phyloP scores from a whole-genome alignment of 495 filamentous ascomycete genomes.

The Xeromyces bisporus region DNA sequence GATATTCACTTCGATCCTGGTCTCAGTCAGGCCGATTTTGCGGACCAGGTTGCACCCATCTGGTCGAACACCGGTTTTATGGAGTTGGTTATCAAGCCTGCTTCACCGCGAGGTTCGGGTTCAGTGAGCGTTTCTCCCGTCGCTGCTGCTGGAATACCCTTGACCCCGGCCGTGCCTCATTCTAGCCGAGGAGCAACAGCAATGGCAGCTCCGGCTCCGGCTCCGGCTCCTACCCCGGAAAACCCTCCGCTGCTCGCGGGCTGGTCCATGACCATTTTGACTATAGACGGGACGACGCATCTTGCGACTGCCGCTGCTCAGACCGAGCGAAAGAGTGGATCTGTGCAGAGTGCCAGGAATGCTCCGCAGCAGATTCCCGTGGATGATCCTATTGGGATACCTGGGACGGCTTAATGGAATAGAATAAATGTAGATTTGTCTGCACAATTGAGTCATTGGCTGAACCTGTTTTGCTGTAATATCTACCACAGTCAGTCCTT shows the following conservation, averaged over 20 bases:
- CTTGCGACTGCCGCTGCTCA: slow-evolving; percentile 32
- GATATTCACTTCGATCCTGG: slow-evolving; percentile 14
- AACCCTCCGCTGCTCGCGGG: slow-evolving; percentile 3
- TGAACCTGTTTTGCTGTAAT: not conserved
- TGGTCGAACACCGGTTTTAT: slow-evolving; percentile 51
- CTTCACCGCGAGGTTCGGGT: not conserved
- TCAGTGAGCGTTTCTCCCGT: not conserved
- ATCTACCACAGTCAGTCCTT: too few species aligned
- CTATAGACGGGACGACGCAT: slow-evolving; percentile 39
- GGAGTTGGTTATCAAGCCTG: slow-evolving; percentile 29
- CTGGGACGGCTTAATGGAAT: slow-evolving; percentile 1
- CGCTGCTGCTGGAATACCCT: not conserved
- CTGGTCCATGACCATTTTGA: slow-evolving; percentile 9
- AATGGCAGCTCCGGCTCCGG: too few species aligned
- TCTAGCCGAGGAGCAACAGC: too few species aligned
- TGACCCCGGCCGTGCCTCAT: too few species aligned
- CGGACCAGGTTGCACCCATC: slow-evolving; percentile 7
- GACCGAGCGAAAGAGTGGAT: slow-evolving; percentile 47
- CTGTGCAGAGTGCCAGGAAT: slow-evolving; percentile 49
- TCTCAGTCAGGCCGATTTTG: slow-evolving; percentile 2
- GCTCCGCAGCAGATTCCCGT: slow-evolving; percentile 54
- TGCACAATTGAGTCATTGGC: not conserved
- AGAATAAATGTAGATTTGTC: not conserved
- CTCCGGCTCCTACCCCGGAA: too few species aligned
- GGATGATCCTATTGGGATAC: slow-evolving; percentile 40